Percentiles rank a stretch among this genome's conserved stretches.
These are phyloP conservation scores for Brassica juncea DNA, from an alignment of 345 rosid genomes.

Conservation along the genomic window DNA sequence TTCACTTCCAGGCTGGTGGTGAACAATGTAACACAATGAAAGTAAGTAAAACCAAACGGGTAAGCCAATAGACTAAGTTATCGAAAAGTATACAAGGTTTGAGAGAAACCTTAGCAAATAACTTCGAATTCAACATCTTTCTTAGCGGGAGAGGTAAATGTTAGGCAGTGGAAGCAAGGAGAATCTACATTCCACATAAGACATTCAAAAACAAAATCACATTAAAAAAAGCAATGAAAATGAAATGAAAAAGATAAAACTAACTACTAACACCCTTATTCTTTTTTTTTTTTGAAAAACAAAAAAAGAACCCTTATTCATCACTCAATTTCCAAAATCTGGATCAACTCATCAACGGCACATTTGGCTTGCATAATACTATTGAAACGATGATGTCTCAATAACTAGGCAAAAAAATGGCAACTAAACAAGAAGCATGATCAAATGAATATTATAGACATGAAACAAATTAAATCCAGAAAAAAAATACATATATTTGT, in stretches of 20 bases:
- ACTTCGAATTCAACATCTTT: conserved; percentile 54
- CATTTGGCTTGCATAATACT: not conserved
- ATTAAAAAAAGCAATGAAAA: not conserved
- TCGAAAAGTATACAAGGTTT: not conserved
- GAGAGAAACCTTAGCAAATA: conserved; percentile 68
- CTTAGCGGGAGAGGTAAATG: not conserved
- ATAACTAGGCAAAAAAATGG: not conserved
- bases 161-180: conserved; percentile 1
- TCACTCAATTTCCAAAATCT: not conserved
- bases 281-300: not conserved
- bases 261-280: not conserved
- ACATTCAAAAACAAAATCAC: not conserved
- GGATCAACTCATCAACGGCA: not conserved
- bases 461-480: not conserved
- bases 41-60: conserved; percentile 2
- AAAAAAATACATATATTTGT: not conserved
- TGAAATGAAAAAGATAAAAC: not conserved
- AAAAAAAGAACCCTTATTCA: not conserved
- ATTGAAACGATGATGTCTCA: not conserved
- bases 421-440: not conserved
- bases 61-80: not conserved
- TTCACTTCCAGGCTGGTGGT: conserved; percentile 68
- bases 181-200: conserved; percentile 19
- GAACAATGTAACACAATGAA: not conserved
- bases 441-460: not conserved